Conservation (phyloP, 2,329 filamentous ascomycete species). For the Pseudogymnoascus sp. region DNA sequence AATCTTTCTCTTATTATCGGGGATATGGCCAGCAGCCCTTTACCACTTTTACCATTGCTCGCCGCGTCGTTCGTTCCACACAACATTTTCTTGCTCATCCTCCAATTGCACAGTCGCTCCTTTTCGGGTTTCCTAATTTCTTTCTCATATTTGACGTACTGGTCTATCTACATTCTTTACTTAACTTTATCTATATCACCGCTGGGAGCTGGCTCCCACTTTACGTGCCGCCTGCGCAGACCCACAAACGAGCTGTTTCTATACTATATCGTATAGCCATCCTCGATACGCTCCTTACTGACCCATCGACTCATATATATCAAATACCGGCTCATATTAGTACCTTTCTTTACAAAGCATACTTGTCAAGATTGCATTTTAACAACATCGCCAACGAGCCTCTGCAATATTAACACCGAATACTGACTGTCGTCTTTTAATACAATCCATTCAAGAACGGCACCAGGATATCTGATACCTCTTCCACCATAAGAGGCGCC, state of each 20-base stretch:
- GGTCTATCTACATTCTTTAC: conserved; percentile 4
- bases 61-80: conserved; percentile 34
- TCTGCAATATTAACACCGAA: conserved; percentile 11
- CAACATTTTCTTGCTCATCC: conserved; percentile 30
- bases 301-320: conserved; percentile 17
- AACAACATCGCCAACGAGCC: conserved; percentile 9
- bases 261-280: conserved; percentile 31
- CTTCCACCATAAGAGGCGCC: background rate
- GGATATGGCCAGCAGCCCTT: conserved; percentile 43
- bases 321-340: conserved; percentile 28
- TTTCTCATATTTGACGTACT: conserved; percentile 26
- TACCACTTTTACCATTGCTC: conserved; percentile 31
- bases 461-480: background rate
- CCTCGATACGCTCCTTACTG: conserved; percentile 36
- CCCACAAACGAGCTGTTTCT: conserved; percentile 38
- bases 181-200: conserved; percentile 35
- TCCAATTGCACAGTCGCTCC: conserved; percentile 43
- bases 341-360: conserved; percentile 19
- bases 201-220: conserved; percentile 50
- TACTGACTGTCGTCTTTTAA: background rate
- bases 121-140: conserved; percentile 38
- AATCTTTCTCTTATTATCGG: conserved; percentile 45
- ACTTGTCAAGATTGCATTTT: conserved; percentile 11
- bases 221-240: conserved; percentile 30
- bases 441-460: background rate